Conservation (phyloP, 2,329 filamentous ascomycete species). For the Apiospora rasikravindrae region DNA sequence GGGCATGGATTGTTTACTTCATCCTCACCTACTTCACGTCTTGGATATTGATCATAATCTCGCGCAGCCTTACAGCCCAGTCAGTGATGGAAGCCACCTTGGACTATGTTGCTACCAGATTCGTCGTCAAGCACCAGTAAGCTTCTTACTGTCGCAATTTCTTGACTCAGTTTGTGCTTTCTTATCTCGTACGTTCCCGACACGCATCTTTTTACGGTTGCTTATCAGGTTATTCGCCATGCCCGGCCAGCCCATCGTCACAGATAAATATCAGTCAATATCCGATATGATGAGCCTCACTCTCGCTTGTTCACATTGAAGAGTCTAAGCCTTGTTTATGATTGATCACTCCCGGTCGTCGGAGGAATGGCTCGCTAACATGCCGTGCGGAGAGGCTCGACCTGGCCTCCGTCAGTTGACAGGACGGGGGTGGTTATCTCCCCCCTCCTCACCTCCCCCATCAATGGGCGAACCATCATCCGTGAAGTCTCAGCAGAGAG, state of each 20-base stretch:
- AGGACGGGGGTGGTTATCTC: background rate
- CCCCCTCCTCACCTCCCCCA: background rate
- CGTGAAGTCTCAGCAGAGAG: conserved; percentile 9
- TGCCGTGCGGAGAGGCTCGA: background rate
- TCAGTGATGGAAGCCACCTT: conserved; percentile 1
- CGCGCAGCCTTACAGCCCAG: background rate
- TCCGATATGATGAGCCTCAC: background rate
- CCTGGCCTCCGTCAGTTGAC: background rate
- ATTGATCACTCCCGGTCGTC: background rate
- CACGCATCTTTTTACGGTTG: background rate
- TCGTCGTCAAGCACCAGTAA: background rate
- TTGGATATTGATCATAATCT: too few relatives aligned
- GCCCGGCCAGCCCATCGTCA: background rate
- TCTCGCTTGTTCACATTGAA: background rate
- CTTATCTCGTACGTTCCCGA: background rate
- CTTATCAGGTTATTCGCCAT: background rate
- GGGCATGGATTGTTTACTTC: background rate
- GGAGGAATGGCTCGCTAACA: background rate
- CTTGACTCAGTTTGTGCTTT: conserved; percentile 4
- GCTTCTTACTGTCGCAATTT: background rate
- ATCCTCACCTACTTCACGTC: too few relatives aligned
- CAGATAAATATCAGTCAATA: background rate
- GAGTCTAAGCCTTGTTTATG: background rate
- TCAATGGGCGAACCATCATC: background rate
- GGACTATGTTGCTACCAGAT: background rate